phyloP scores from a whole-genome alignment of 345 rosid genomes.

The Cardamine occulta region DNA sequence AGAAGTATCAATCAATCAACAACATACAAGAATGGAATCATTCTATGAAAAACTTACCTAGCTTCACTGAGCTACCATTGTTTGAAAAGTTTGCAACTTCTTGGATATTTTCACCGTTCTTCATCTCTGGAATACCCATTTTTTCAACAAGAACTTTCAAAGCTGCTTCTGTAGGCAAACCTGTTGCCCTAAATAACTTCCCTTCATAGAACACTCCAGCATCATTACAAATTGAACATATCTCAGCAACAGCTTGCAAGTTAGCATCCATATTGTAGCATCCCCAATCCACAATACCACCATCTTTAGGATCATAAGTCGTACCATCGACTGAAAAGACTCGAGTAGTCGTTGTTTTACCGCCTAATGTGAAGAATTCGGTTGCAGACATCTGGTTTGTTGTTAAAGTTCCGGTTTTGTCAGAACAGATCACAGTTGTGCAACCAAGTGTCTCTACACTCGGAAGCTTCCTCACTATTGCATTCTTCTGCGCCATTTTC shows the following conservation, averaged over 20 bases:
- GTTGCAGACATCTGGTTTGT: slow-evolving; percentile 94
- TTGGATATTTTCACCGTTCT: slow-evolving; percentile 50
- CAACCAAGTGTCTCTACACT: slow-evolving; percentile 97
- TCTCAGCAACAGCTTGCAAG: slow-evolving; percentile 81
- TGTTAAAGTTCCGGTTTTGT: slow-evolving; percentile 91
- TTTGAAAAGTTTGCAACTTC: slow-evolving; percentile 64
- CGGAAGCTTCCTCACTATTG: slow-evolving; percentile 86
- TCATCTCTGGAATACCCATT: slow-evolving; percentile 76
- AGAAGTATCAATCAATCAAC: background rate
- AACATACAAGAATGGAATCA: background rate
- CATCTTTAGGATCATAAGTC: slow-evolving; percentile 95
- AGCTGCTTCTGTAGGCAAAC: slow-evolving; percentile 98
- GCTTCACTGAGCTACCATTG: slow-evolving; percentile 61
- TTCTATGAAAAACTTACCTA: slow-evolving; percentile 52
- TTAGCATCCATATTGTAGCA: slow-evolving; percentile 85
- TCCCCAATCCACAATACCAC: slow-evolving; percentile 85
- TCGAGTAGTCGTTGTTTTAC: slow-evolving; percentile 57
- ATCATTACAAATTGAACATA: slow-evolving; percentile 87
- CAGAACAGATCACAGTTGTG: slow-evolving; percentile 97
- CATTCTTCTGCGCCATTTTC: slow-evolving; percentile 97
- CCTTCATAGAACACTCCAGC: slow-evolving; percentile 82
- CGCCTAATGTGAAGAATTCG: slow-evolving; percentile 78
- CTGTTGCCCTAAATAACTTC: slow-evolving; percentile 73
- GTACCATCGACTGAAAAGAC: slow-evolving; percentile 82
- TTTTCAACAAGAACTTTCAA: slow-evolving; percentile 90